phyloP scores from a whole-genome alignment of 179 eudicot species.

The Carnegiea gigantea region DNA sequence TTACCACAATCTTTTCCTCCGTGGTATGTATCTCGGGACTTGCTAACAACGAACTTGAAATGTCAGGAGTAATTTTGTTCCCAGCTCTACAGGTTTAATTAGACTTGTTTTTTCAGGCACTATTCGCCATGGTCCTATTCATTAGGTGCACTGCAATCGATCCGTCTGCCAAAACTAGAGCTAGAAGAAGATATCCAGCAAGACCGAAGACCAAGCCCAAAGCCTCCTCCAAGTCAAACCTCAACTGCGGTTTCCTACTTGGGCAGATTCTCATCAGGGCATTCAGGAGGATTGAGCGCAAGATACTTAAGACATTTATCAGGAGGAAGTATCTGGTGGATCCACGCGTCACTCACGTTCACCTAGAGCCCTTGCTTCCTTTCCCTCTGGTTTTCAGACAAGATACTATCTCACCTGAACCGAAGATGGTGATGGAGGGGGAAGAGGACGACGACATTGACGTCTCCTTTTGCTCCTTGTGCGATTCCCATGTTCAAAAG shows the following conservation, averaged over 20 bases:
- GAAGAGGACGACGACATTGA: slow-evolving; percentile 41
- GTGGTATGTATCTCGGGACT: slow-evolving; percentile 40
- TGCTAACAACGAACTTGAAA: neutral
- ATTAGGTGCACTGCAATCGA: slow-evolving; percentile 73
- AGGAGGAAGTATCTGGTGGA: slow-evolving; percentile 71
- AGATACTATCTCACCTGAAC: slow-evolving; percentile 42
- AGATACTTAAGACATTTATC: slow-evolving; percentile 64
- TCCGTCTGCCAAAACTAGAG: slow-evolving; percentile 62
- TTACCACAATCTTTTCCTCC: slow-evolving; percentile 51
- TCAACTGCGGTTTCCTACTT: slow-evolving; percentile 60
- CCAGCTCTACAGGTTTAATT: neutral
- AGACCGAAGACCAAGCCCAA: slow-evolving; percentile 35
- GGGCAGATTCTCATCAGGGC: slow-evolving; percentile 53
- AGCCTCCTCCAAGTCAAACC: slow-evolving; percentile 28
- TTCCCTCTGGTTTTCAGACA: slow-evolving; percentile 73
- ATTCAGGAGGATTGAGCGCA: slow-evolving; percentile 67
- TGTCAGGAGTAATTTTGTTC: neutral
- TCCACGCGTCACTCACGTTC: slow-evolving; percentile 45
- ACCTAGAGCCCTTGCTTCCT: slow-evolving; percentile 66
- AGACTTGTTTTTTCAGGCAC: slow-evolving; percentile 48
- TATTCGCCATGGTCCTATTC: slow-evolving; percentile 59
- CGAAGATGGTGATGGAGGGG: neutral
- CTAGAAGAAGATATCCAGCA: slow-evolving; percentile 30
- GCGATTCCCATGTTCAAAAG: slow-evolving; percentile 67
- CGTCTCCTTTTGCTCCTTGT: slow-evolving; percentile 69